Percentiles rank a stretch among this genome's conserved stretches.
phyloP scores from a whole-genome alignment of 78 protist species.

The Polysphondylium violaceum region DNA sequence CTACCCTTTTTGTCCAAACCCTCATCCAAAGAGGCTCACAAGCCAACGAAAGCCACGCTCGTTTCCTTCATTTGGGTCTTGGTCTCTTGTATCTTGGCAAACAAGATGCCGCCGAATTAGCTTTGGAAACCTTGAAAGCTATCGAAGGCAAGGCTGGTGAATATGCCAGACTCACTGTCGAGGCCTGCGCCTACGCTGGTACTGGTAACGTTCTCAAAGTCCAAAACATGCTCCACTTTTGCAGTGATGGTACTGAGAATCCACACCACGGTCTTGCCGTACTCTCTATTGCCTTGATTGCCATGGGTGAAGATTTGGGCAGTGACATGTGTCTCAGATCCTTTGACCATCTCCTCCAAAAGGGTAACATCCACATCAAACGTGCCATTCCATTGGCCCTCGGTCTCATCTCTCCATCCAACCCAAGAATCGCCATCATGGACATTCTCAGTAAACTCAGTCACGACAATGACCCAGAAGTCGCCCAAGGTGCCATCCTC shows the following conservation, averaged over 20 bases:
- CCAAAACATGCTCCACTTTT: conserved; percentile 89
- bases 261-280: conserved; percentile 88
- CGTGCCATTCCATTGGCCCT: conserved; percentile 97
- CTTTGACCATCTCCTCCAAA: conserved; percentile 94
- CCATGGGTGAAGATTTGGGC: conserved; percentile 98
- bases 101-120: conserved; percentile 89
- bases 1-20: conserved; percentile 72
- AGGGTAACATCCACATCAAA: conserved; percentile 77
- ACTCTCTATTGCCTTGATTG: conserved; percentile 95
- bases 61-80: conserved; percentile 84
- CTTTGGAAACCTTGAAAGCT: conserved; percentile 88
- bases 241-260: conserved; percentile 88
- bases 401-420: conserved; percentile 91
- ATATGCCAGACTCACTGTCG: conserved; percentile 85
- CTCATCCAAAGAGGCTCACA: conserved; percentile 63
- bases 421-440: conserved; percentile 90
- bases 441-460: conserved; percentile 94
- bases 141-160: conserved; percentile 69
- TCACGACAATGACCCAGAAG: conserved; percentile 95
- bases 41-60: conserved; percentile 22
- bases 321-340: conserved; percentile 95
- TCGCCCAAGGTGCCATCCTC: conserved; percentile 91
- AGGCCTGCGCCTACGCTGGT: conserved; percentile 98
- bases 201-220: conserved; percentile 98
- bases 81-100: conserved; percentile 91